Conservation (phyloP, 2,329 filamentous ascomycete species). For the Domatiomyces catenatus region DNA sequence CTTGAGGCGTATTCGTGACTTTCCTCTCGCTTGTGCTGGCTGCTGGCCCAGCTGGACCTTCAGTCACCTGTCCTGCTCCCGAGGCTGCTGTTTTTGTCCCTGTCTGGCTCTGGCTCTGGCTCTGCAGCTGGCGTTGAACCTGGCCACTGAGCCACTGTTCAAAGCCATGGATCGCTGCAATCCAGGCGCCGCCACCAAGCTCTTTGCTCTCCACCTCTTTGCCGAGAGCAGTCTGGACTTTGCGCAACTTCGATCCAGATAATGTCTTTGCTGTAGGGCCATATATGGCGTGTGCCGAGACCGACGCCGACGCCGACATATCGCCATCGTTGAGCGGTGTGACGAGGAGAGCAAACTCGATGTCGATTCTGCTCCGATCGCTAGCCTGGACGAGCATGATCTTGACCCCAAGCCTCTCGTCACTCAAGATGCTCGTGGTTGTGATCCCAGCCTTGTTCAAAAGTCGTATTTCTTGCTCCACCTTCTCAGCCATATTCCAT, state of each 20-base stretch:
- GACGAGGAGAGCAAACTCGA: constrained; percentile 13
- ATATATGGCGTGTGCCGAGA: constrained; percentile 12
- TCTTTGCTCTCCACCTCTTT: constrained; percentile 15
- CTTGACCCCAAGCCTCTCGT: constrained; percentile 15
- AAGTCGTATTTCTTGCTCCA: constrained; percentile 30
- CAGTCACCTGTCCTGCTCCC: not conserved
- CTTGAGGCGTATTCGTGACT: not conserved
- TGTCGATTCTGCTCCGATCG: constrained; percentile 12
- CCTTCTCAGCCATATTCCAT: constrained; percentile 26
- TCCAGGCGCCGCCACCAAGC: constrained; percentile 14
- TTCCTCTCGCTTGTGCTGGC: not conserved
- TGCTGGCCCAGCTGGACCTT: not conserved
- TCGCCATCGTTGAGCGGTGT: constrained; percentile 12
- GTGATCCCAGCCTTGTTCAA: constrained; percentile 32
- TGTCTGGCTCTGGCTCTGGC: constrained; percentile 1
- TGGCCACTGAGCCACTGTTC: constrained; percentile 13
- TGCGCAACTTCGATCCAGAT: constrained; percentile 11
- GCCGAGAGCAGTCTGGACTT: constrained; percentile 14
- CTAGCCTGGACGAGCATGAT: constrained; percentile 11
- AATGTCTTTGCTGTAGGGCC: constrained; percentile 6
- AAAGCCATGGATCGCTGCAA: constrained; percentile 15
- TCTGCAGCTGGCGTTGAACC: constrained; percentile 4
- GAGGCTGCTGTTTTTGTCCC: not conserved
- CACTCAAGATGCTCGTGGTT: constrained; percentile 17
- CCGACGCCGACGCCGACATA: constrained; percentile 7